Evolutionary conservation across 2,329 filamentous ascomycete species (phyloP).

Genomic region (Colletotrichum limetticola): DNA sequence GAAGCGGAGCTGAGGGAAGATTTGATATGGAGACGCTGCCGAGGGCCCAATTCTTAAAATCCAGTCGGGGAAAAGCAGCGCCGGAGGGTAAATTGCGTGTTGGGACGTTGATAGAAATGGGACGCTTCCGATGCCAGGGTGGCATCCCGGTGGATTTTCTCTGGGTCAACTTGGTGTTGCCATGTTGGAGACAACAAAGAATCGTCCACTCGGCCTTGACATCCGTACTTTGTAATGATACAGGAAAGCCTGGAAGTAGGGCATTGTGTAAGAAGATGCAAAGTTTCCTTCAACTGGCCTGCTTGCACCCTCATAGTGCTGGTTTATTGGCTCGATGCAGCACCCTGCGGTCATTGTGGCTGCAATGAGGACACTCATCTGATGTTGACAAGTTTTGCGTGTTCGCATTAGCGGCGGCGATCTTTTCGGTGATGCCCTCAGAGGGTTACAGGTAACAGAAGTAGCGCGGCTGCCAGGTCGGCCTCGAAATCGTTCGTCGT

Average conservation of each 20-base stretch:
- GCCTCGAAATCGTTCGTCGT: not conserved
- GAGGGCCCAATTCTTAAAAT: slow-evolving; percentile 10
- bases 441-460: not conserved
- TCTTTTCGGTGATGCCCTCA: not conserved
- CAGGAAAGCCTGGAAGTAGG: not conserved
- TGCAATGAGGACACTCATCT: slow-evolving; percentile 21
- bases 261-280: not conserved
- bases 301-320: not conserved
- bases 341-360: not conserved
- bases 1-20: slow-evolving; percentile 17
- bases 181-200: not conserved
- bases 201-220: not conserved
- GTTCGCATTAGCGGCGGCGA: slow-evolving; percentile 25
- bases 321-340: not conserved
- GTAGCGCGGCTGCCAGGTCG: not conserved
- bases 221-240: not conserved
- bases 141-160: slow-evolving; percentile 8
- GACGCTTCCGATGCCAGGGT: slow-evolving; percentile 12
- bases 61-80: slow-evolving; percentile 25
- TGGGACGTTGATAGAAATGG: not conserved
- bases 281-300: not conserved
- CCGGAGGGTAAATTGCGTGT: slow-evolving; percentile 19
- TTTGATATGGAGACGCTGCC: slow-evolving; percentile 21
- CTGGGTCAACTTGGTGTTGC: not conserved
- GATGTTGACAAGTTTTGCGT: slow-evolving; percentile 12